A percentile compares a stretch with the other conserved stretches of the same genome.
phyloP scores from a whole-genome alignment of 192 early-diverging fungal genomes.

The Glomus cerebriforme region DNA sequence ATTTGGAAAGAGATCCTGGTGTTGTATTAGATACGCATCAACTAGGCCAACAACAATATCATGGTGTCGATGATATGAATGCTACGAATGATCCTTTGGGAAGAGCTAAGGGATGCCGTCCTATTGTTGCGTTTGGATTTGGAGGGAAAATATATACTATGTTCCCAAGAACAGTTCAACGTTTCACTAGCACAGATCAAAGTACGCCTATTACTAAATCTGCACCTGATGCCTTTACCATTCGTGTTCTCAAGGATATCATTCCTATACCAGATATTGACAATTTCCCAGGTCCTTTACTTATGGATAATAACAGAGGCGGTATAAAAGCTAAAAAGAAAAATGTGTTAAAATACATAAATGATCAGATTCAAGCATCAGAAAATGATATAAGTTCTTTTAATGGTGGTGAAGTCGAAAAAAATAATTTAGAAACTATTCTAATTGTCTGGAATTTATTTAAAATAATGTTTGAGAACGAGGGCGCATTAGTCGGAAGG shows the following conservation, averaged over 20 bases:
- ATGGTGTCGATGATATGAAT: conserved; percentile 29
- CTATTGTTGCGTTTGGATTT: conserved; percentile 74
- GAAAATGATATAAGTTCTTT: conserved; percentile 20
- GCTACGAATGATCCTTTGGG: conserved; percentile 44
- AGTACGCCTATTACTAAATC: conserved; percentile 44
- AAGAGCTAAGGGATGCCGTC: conserved; percentile 49
- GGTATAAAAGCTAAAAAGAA: conserved; percentile 51
- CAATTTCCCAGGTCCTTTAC: conserved; percentile 57
- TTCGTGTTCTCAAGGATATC: conserved; percentile 50
- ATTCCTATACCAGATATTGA: conserved; percentile 40
- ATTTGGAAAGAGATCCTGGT: conserved; percentile 33
- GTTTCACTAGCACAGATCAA: conserved; percentile 46
- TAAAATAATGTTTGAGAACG: conserved; percentile 60
- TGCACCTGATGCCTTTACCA: conserved; percentile 53
- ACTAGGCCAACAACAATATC: conserved; percentile 33
- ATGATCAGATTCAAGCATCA: conserved; percentile 36
- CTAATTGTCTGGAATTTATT: conserved; percentile 65
- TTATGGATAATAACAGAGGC: conserved; percentile 51
- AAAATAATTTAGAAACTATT: conserved; percentile 18
- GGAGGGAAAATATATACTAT: conserved; percentile 68
- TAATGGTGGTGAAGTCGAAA: conserved; percentile 19
- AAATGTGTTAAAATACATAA: conserved; percentile 45
- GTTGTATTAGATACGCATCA: conserved; percentile 33
- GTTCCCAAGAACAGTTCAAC: conserved; percentile 65
- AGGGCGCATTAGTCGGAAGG: conserved; percentile 62